Evolutionary conservation across 2,329 filamentous ascomycete species (phyloP).

Genomic region (Penicillium italicum): DNA sequence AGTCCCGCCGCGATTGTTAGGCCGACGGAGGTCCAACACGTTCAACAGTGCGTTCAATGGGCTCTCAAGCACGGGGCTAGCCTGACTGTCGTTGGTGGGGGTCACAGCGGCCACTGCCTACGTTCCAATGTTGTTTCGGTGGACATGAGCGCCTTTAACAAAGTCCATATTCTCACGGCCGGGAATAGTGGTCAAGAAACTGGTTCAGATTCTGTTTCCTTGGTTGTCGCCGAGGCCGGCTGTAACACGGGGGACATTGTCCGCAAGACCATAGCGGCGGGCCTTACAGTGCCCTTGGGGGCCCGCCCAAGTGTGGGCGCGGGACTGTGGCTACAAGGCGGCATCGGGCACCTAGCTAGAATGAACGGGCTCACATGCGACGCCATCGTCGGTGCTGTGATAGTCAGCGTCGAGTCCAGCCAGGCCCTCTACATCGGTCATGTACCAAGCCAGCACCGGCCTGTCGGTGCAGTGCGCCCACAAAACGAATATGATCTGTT

Average conservation of each 20-base stretch:
- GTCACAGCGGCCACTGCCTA: constrained; percentile 60
- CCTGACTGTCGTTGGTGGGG: constrained; percentile 55
- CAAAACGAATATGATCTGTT: constrained; percentile 52
- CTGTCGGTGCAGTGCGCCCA: constrained; percentile 41
- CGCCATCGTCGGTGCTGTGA: constrained; percentile 52
- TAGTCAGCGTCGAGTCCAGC: constrained; percentile 6
- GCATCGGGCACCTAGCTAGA: constrained; percentile 59
- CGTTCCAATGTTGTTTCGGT: constrained; percentile 52
- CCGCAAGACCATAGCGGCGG: constrained; percentile 43
- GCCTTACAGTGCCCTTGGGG: constrained; percentile 57
- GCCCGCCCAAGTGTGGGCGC: constrained; percentile 61
- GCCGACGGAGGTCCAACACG: constrained; percentile 47
- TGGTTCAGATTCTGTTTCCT: constrained; percentile 15
- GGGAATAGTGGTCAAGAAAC: background rate
- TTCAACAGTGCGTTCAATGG: constrained; percentile 58
- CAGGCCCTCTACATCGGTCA: constrained; percentile 46
- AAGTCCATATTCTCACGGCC: constrained; percentile 36
- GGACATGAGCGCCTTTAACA: constrained; percentile 57
- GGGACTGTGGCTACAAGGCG: constrained; percentile 62
- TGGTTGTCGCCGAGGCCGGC: constrained; percentile 54
- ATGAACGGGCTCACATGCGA: constrained; percentile 58
- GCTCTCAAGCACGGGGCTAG: constrained; percentile 46
- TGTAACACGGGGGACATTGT: constrained; percentile 57
- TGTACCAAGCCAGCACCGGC: constrained; percentile 49
- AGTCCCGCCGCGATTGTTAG: constrained; percentile 45